Percentiles rank a stretch among this genome's conserved stretches.
These are phyloP conservation scores for Pittosporum tobira DNA, from an alignment of 129 eudicot species.

Conservation along the genomic window DNA sequence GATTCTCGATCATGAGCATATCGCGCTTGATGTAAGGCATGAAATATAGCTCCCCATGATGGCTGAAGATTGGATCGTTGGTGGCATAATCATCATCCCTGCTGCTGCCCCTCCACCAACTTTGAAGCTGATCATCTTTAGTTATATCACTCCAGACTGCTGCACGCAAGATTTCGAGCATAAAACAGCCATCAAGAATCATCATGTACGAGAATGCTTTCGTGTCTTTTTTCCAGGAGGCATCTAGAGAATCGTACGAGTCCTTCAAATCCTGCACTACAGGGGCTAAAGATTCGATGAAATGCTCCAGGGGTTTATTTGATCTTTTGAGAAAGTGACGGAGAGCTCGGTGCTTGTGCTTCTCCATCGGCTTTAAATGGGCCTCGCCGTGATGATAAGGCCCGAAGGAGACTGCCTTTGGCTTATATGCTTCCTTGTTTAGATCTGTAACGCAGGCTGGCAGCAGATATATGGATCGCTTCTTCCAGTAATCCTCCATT, in stretches of 20 bases:
- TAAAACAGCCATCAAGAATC: slow-evolving; percentile 55
- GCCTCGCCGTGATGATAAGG: slow-evolving; percentile 48
- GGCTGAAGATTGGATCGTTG: slow-evolving; percentile 57
- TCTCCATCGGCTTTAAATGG: slow-evolving; percentile 38
- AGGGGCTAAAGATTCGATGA: slow-evolving; percentile 19
- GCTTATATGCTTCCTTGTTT: slow-evolving; percentile 45
- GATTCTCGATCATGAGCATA: slow-evolving; percentile 72
- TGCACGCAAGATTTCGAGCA: slow-evolving; percentile 44
- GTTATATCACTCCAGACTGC: no score
- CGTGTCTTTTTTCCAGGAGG: slow-evolving; percentile 22
- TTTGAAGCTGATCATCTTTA: no score
- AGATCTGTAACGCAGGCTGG: slow-evolving; percentile 36
- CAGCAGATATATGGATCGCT: slow-evolving; percentile 36
- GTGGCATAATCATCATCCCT: slow-evolving; percentile 36
- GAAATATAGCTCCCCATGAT: slow-evolving; percentile 39
- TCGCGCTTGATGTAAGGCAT: slow-evolving; percentile 60
- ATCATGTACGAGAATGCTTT: slow-evolving; percentile 33
- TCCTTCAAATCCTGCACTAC: slow-evolving; percentile 34
- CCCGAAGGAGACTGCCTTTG: slow-evolving; percentile 47
- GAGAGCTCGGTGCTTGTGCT: slow-evolving; percentile 51
- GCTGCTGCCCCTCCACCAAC: not conserved
- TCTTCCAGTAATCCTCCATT: slow-evolving; percentile 37
- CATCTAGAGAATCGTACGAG: slow-evolving; percentile 34
- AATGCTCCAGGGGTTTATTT: slow-evolving; percentile 25
- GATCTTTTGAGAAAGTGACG: slow-evolving; percentile 48